Evolutionary conservation across 1,139 yeast genomes (phyloP).

Genomic region (Torulaspora globosa): DNA sequence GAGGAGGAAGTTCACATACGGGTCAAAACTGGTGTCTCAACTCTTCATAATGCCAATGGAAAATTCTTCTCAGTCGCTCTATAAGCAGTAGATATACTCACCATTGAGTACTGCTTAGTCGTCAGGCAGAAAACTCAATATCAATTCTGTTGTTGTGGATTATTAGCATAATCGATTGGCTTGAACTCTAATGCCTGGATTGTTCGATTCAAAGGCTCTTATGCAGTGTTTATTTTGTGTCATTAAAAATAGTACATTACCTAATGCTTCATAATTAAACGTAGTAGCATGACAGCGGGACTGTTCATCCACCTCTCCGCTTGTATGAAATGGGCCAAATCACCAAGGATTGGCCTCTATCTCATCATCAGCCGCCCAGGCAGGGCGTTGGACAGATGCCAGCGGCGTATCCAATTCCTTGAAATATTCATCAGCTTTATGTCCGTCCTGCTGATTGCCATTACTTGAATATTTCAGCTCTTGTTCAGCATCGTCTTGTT

Average conservation of each 20-base stretch:
- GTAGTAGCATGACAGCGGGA: not conserved
- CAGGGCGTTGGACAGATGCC: conserved; percentile 25
- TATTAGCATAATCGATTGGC: no score
- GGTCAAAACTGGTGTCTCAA: conserved; percentile 43
- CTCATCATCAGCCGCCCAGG: conserved; percentile 28
- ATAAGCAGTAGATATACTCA: conserved; percentile 13
- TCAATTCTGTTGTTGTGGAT: no score
- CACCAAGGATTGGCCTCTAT: conserved; percentile 38
- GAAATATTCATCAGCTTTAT: conserved; percentile 17
- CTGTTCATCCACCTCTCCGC: not conserved
- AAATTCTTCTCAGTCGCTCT: conserved; percentile 37
- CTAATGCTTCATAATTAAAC: not conserved
- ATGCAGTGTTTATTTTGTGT: not conserved
- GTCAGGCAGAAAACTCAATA: no score
- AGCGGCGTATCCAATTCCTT: conserved; percentile 26
- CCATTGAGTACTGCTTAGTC: no score
- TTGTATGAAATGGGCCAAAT: not conserved
- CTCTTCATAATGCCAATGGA: conserved; percentile 46
- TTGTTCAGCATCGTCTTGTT: conserved; percentile 12
- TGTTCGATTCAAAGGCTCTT: not conserved
- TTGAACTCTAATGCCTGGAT: no score
- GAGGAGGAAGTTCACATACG: conserved; percentile 40
- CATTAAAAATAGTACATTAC: conserved; percentile 1
- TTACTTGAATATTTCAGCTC: conserved; percentile 5
- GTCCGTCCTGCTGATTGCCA: not conserved